Conservation (phyloP, 441 rosid species). For the Gossypium laxum region DNA sequence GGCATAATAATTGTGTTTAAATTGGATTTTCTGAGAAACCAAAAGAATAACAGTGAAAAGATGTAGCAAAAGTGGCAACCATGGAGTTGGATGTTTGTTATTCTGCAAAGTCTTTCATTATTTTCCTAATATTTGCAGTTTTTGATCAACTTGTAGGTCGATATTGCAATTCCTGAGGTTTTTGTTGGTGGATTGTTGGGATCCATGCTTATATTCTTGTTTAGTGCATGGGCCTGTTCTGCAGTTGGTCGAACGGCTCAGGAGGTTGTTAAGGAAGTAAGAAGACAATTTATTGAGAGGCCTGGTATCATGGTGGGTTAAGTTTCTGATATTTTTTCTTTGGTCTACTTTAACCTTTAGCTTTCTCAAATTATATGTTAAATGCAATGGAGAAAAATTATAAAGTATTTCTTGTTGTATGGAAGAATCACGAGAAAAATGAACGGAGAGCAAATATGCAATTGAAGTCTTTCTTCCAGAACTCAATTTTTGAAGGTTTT, state of each 20-base stretch:
- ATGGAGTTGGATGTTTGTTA: not conserved
- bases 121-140: not conserved
- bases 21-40: not conserved
- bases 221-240: constrained; percentile 95
- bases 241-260: constrained; percentile 98
- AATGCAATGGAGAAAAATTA: not conserved
- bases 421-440: not conserved
- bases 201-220: constrained; percentile 87
- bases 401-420: not conserved
- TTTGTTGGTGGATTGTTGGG: constrained; percentile 91
- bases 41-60: not conserved
- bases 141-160: constrained; percentile 54
- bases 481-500: not conserved
- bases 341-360: too few relatives aligned
- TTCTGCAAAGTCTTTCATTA: not conserved
- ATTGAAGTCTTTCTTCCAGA: not conserved
- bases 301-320: constrained; percentile 91
- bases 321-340: not conserved
- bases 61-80: not conserved
- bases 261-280: constrained; percentile 96
- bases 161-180: constrained; percentile 94
- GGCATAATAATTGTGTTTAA: not conserved
- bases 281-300: constrained; percentile 94
- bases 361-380: too few relatives aligned
- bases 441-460: not conserved